Percentiles rank a stretch among this genome's conserved stretches.
Evolutionary conservation across 2,329 filamentous ascomycete genomes (phyloP).

Genomic region (Aspergillus arachidicola): DNA sequence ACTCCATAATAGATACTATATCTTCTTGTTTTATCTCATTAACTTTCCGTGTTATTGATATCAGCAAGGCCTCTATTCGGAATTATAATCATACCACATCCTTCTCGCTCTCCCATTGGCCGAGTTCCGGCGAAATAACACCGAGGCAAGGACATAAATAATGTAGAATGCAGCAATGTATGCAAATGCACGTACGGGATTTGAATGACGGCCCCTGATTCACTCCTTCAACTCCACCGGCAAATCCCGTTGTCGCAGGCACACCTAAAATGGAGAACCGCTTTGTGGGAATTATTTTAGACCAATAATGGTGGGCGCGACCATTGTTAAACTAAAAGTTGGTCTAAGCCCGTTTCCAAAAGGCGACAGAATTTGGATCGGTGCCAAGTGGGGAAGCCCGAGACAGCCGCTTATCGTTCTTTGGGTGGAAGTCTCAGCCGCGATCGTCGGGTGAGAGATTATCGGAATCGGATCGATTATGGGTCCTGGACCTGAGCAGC

Average conservation of each 20-base stretch:
- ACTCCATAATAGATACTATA: neutral
- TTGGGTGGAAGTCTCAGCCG: slow-evolving; percentile 4
- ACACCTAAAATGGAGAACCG: neutral
- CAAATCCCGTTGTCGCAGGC: neutral
- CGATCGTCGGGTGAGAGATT: slow-evolving; percentile 16
- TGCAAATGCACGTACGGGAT: slow-evolving; percentile 1
- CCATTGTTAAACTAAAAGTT: neutral
- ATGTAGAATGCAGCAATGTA: neutral
- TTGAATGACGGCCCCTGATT: neutral
- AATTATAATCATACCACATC: neutral
- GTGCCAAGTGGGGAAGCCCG: neutral
- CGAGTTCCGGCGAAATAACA: neutral
- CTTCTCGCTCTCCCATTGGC: neutral
- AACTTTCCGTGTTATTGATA: neutral
- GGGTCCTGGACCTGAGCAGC: neutral
- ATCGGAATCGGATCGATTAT: slow-evolving; percentile 2
- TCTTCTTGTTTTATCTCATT: too few species aligned
- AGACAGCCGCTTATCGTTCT: neutral
- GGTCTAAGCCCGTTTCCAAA: neutral
- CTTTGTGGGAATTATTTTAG: neutral
- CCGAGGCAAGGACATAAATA: neutral
- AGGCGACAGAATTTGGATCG: neutral
- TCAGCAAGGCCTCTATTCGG: neutral
- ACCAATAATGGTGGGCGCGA: neutral
- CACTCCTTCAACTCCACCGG: neutral